Conservation (phyloP, 2,329 filamentous ascomycete genomes). For the Pseudocercospora ulei region DNA sequence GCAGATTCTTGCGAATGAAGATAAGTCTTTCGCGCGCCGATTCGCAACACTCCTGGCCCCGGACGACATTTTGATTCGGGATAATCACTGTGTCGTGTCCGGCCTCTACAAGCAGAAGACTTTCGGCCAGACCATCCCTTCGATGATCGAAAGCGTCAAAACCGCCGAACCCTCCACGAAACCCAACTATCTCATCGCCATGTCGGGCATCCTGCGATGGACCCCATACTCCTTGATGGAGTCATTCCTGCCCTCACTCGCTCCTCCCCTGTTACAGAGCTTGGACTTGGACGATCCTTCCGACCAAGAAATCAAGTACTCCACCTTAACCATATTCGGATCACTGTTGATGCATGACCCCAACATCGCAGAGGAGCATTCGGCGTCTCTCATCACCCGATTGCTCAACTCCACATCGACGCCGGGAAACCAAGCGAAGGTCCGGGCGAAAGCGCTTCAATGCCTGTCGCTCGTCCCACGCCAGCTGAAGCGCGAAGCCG, state of each 20-base stretch:
- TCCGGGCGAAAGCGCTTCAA: conserved; percentile 42
- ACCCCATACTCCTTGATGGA: conserved; percentile 52
- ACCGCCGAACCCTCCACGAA: conserved; percentile 42
- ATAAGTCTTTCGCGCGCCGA: conserved; percentile 44
- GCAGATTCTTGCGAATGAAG: conserved; percentile 42
- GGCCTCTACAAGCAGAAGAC: conserved; percentile 55
- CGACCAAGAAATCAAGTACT: conserved; percentile 48
- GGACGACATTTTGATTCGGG: conserved; percentile 51
- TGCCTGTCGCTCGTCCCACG: conserved; percentile 44
- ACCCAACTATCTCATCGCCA: conserved; percentile 53
- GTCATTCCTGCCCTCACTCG: conserved; percentile 48
- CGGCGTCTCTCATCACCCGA: conserved; percentile 48
- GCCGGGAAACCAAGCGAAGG: conserved; percentile 33
- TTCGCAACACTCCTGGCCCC: conserved; percentile 52
- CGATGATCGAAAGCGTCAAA: conserved; percentile 47
- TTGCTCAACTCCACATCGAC: conserved; percentile 42
- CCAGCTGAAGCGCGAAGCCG: conserved; percentile 42
- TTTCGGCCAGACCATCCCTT: conserved; percentile 51
- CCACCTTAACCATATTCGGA: conserved; percentile 51
- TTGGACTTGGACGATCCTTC: conserved; percentile 43
- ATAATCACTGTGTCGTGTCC: conserved; percentile 53
- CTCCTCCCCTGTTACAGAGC: conserved; percentile 54
- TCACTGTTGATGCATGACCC: conserved; percentile 52
- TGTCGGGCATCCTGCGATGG: conserved; percentile 52
- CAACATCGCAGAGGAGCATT: conserved; percentile 46